Evolutionary conservation across 352 stramenopile species (phyloP).

Genomic region (Globisporangium uncinulatum): DNA sequence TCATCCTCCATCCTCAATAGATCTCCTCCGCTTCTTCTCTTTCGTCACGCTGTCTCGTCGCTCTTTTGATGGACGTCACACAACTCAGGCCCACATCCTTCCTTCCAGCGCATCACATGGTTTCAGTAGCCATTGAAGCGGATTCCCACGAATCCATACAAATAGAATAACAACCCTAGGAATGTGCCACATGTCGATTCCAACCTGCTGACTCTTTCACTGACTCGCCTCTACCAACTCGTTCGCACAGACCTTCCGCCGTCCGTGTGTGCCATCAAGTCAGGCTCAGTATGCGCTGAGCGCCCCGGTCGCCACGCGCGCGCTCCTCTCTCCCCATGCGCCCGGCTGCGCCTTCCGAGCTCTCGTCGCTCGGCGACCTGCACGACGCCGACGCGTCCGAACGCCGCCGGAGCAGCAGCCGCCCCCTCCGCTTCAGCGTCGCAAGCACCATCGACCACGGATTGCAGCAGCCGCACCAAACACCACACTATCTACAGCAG

Average conservation of each 20-base stretch:
- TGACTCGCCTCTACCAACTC: not conserved
- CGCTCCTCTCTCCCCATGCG: conserved; percentile 2
- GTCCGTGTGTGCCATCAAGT: no score
- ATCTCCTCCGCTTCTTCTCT: not conserved
- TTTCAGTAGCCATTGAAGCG: no score
- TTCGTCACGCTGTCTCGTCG: not conserved
- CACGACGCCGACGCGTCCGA: conserved; percentile 8
- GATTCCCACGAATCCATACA: no score
- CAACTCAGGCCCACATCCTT: no score
- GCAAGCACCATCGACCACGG: no score
- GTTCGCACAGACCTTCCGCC: not conserved
- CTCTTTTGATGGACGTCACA: no score
- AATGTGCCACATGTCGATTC: no score
- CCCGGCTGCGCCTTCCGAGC: conserved; percentile 6
- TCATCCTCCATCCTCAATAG: not conserved
- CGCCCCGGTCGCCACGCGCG: no score
- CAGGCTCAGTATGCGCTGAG: no score
- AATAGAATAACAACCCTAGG: not conserved
- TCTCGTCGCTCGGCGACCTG: conserved; percentile 14
- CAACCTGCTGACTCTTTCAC: not conserved
- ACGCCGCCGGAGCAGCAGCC: conserved; percentile 2
- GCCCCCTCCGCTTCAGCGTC: not conserved
- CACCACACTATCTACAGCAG: not conserved
- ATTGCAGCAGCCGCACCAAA: not conserved
- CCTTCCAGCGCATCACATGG: no score